A percentile compares a stretch with the other conserved stretches of the same genome.
These are phyloP conservation scores for Porpolomopsis calyptriformis DNA, from an alignment of 768 basidiomycete species.

Conservation along the genomic window DNA sequence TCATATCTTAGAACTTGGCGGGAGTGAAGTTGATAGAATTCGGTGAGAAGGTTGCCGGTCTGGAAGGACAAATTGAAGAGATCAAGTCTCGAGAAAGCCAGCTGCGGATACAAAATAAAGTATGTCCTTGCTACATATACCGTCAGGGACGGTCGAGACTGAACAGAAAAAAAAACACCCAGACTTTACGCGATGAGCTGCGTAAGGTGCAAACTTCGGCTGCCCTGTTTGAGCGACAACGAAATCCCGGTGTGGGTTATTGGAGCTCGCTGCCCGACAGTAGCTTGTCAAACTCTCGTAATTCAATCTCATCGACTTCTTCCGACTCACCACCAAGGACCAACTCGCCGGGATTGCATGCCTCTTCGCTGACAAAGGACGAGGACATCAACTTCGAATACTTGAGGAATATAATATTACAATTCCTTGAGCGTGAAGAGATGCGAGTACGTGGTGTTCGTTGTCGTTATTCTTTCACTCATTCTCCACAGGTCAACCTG, in stretches of 20 bases:
- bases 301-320: conserved; percentile 25
- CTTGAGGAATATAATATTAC: conserved; percentile 87
- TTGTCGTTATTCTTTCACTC: conserved; percentile 1
- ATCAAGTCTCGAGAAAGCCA: conserved; percentile 57
- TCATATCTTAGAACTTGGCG: conserved; percentile 21
- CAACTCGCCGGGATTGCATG: conserved; percentile 26
- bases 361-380: conserved; percentile 40
- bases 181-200: conserved; percentile 89
- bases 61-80: conserved; percentile 70
- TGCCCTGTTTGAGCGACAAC: conserved; percentile 77
- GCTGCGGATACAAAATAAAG: conserved; percentile 70
- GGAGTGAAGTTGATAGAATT: conserved; percentile 36
- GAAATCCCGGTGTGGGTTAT: conserved; percentile 91
- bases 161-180: conserved; percentile 1
- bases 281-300: conserved; percentile 25
- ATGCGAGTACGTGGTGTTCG: conserved; percentile 66
- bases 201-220: conserved; percentile 93
- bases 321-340: conserved; percentile 26
- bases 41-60: conserved; percentile 33
- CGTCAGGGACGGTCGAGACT: neutral
- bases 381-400: conserved; percentile 96
- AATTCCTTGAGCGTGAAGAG: conserved; percentile 97
- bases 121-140: conserved; percentile 18
- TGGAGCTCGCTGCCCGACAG: conserved; percentile 52
- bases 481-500: conserved; percentile 58